A percentile compares a stretch with the other conserved stretches of the same genome.
These are phyloP conservation scores for Nannochloris sp. DNA, from an alignment of 139 green algal genomes.

Conservation along the genomic window DNA sequence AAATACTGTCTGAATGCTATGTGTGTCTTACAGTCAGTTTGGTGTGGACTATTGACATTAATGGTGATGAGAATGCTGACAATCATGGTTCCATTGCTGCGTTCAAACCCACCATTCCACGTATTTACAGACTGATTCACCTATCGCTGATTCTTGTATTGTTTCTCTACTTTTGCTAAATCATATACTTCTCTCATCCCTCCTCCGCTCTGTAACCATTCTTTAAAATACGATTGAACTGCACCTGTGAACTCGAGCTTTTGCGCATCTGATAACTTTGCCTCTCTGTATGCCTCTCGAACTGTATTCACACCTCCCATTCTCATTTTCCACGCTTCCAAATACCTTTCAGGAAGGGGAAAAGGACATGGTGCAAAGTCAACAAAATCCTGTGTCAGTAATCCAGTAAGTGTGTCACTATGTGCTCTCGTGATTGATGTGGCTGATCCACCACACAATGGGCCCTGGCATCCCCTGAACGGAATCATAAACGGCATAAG, in stretches of 20 bases:
- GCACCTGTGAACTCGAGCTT: constrained; percentile 68
- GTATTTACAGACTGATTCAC: not conserved
- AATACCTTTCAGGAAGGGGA: constrained; percentile 68
- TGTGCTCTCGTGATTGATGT: constrained; percentile 1
- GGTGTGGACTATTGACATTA: constrained; percentile 49
- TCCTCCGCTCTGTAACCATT: constrained; percentile 64
- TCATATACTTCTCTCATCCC: constrained; percentile 75
- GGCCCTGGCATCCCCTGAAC: constrained; percentile 51
- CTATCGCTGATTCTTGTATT: constrained; percentile 16
- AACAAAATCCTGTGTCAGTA: constrained; percentile 6
- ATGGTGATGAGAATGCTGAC: constrained; percentile 47
- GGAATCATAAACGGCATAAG: constrained; percentile 79
- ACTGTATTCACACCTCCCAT: constrained; percentile 64
- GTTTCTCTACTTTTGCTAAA: constrained; percentile 63
- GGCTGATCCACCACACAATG: constrained; percentile 40
- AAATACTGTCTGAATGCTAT: not conserved
- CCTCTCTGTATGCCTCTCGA: constrained; percentile 47
- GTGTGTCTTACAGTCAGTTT: constrained; percentile 40
- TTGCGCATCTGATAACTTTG: constrained; percentile 50
- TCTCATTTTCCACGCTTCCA: constrained; percentile 62
- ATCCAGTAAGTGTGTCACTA: not conserved
- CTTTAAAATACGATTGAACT: constrained; percentile 83
- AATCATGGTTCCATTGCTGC: constrained; percentile 33
- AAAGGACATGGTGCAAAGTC: constrained; percentile 44
- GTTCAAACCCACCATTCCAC: constrained; percentile 23